A percentile compares a stretch with the other conserved stretches of the same genome.
Evolutionary conservation across 441 rosid genomes (phyloP).

Genomic region (Mallotus japonicus): DNA sequence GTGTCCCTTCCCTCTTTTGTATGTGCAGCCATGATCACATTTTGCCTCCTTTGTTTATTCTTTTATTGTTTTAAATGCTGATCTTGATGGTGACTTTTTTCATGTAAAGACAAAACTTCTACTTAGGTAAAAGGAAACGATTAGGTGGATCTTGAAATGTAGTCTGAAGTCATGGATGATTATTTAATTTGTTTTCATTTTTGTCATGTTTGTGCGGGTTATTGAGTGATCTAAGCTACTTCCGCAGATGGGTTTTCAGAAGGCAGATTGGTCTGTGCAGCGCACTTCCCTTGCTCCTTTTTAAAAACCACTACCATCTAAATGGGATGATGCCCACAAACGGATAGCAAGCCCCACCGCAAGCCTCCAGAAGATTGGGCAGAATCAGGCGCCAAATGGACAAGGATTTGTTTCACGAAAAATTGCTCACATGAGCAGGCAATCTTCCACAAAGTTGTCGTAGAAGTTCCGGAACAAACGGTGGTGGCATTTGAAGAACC

Average conservation of each 20-base stretch:
- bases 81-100: constrained; percentile 6
- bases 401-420: constrained; percentile 46
- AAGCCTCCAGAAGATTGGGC: constrained; percentile 48
- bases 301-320: constrained; percentile 68
- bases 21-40: neutral
- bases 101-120: neutral
- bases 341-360: constrained; percentile 84
- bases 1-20: neutral
- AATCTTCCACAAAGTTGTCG: constrained; percentile 57
- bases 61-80: neutral
- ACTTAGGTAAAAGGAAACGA: neutral
- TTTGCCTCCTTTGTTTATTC: too few species aligned
- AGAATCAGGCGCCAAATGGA: constrained; percentile 34
- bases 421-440: constrained; percentile 48
- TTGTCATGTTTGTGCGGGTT: neutral
- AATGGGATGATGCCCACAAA: constrained; percentile 96
- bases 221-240: constrained; percentile 6
- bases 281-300: constrained; percentile 43
- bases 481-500: constrained; percentile 51
- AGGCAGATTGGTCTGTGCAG: constrained; percentile 49
- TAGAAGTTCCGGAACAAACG: constrained; percentile 61
- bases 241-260: constrained; percentile 26
- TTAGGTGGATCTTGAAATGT: constrained; percentile 2
- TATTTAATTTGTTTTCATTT: constrained; percentile 3
- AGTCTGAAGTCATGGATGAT: neutral